Percentiles rank a stretch among this genome's conserved stretches.
phyloP scores from a whole-genome alignment of 768 basidiomycete species.

The Trametes gibbosa region DNA sequence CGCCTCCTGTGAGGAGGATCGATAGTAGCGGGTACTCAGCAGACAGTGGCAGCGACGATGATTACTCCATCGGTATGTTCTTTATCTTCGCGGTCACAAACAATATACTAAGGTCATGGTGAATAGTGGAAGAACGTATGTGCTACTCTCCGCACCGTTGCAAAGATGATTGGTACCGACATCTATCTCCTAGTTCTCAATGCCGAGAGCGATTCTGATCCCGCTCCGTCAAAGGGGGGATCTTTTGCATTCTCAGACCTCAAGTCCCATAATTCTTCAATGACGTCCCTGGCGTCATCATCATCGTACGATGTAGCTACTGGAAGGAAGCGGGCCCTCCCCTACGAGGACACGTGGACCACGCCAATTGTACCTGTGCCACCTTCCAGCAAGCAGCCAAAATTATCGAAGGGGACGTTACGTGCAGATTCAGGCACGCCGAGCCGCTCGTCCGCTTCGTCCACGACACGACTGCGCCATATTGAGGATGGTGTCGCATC shows the following conservation, averaged over 20 bases:
- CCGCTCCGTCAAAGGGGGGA: background rate
- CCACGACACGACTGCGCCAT: background rate
- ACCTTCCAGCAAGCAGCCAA: background rate
- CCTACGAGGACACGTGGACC: background rate
- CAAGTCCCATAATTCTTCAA: background rate
- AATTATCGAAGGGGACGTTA: background rate
- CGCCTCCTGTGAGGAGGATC: background rate
- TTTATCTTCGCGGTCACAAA: background rate
- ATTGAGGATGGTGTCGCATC: background rate
- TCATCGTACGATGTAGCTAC: constrained; percentile 1
- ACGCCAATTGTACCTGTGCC: background rate
- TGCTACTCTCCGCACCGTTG: background rate
- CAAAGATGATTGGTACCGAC: background rate
- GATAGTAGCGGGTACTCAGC: background rate
- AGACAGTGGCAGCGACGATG: background rate
- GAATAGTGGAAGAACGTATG: background rate
- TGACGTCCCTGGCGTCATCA: constrained; percentile 2
- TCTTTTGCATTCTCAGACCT: constrained; percentile 10
- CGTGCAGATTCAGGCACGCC: background rate
- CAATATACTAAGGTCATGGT: background rate
- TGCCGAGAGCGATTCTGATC: constrained; percentile 12
- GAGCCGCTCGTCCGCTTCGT: background rate
- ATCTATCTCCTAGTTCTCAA: constrained; percentile 2
- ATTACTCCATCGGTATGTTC: background rate
- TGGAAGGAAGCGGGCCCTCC: constrained; percentile 8